Percentiles rank a stretch among this genome's conserved stretches.
Evolutionary conservation across 805 yeast genomes (phyloP).

Genomic region (Peterozyma toletana): DNA sequence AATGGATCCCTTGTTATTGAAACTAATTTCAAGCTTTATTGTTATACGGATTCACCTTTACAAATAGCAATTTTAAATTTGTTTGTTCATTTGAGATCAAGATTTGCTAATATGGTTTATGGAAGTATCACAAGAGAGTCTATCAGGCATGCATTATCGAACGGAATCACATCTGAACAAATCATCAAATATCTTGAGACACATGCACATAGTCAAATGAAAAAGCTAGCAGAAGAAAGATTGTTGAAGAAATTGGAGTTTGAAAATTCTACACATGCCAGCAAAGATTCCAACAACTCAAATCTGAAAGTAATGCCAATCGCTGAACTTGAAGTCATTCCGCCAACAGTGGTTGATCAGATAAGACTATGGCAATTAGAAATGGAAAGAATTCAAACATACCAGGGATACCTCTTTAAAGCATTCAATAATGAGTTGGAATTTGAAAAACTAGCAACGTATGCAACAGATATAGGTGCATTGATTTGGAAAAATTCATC

Average conservation of each 20-base stretch:
- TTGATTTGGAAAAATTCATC: constrained; percentile 76
- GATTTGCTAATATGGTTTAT: constrained; percentile 88
- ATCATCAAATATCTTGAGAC: constrained; percentile 81
- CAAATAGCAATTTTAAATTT: constrained; percentile 89
- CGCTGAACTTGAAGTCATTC: constrained; percentile 51
- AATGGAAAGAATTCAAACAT: constrained; percentile 82
- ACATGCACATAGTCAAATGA: constrained; percentile 93
- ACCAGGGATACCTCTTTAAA: constrained; percentile 80
- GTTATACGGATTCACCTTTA: constrained; percentile 88
- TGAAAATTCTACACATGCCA: constrained; percentile 42
- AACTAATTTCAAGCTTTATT: constrained; percentile 88
- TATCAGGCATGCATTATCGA: constrained; percentile 70
- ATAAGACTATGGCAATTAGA: constrained; percentile 95
- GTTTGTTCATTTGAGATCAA: constrained; percentile 76
- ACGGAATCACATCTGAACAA: constrained; percentile 94
- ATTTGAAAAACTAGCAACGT: constrained; percentile 60
- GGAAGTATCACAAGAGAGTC: constrained; percentile 94
- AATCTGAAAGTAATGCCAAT: not conserved
- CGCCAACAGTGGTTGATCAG: constrained; percentile 97
- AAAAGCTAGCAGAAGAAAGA: constrained; percentile 61
- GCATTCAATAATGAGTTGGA: constrained; percentile 78
- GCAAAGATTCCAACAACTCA: constrained; percentile 26
- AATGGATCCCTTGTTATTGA: constrained; percentile 80
- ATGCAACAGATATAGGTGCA: constrained; percentile 89
- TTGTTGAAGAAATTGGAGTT: constrained; percentile 62